Conservation (phyloP, 257 asterid genomes). For the Oldenlandia corymbosa region DNA sequence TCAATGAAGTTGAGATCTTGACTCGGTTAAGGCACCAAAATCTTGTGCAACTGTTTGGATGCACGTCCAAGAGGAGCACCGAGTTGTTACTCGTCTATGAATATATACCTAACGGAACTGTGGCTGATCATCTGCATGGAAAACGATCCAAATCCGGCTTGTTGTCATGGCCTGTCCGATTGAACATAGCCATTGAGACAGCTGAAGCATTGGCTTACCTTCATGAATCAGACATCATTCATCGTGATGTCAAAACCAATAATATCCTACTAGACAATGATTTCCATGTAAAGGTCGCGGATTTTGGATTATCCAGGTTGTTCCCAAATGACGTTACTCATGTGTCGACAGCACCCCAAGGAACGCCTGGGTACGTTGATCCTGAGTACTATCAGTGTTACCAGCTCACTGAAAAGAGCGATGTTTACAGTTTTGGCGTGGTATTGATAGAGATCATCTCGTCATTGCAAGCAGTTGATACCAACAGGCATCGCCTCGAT, state of each 20-base stretch:
- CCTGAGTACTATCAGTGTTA: constrained; percentile 90
- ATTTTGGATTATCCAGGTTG: constrained; percentile 73
- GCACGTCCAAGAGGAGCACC: constrained; percentile 77
- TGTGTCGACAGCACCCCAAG: constrained; percentile 95
- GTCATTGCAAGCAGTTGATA: constrained; percentile 77
- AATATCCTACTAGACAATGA: constrained; percentile 80
- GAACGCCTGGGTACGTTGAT: constrained; percentile 93
- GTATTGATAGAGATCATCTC: constrained; percentile 80
- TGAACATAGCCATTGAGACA: constrained; percentile 78
- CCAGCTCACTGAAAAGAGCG: constrained; percentile 88
- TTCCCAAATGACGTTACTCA: constrained; percentile 76
- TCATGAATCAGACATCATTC: constrained; percentile 63
- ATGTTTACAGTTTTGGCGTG: constrained; percentile 84
- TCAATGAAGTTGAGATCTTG: constrained; percentile 79
- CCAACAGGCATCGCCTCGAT: constrained; percentile 59
- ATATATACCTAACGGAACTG: constrained; percentile 74
- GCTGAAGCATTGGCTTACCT: constrained; percentile 75
- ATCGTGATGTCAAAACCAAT: constrained; percentile 83
- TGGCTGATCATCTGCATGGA: constrained; percentile 88
- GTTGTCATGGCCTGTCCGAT: constrained; percentile 77
- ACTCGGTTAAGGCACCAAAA: constrained; percentile 52
- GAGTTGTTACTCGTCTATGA: constrained; percentile 78
- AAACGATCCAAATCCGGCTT: constrained; percentile 61
- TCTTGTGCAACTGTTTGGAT: constrained; percentile 72
- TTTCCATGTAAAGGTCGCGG: constrained; percentile 91